Percentiles rank a stretch among this genome's conserved stretches.
Conservation (phyloP, 257 asterid species). For the Nicotiana paniculata region DNA sequence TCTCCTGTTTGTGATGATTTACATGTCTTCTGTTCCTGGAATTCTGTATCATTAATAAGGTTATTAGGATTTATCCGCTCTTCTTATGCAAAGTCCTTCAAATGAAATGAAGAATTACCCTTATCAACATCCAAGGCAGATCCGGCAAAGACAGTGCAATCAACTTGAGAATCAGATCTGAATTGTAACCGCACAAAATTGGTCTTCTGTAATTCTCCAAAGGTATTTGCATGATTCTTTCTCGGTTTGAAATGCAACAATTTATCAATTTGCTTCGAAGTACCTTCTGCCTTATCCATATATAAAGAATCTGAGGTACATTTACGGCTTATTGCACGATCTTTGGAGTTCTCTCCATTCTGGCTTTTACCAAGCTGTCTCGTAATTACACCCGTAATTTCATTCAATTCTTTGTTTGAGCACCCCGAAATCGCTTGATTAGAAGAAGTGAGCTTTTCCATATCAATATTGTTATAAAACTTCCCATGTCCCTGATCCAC, state of each 20-base stretch:
- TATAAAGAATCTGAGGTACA: constrained; percentile 26
- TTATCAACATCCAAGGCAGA: constrained; percentile 14
- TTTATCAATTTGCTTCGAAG: constrained; percentile 15
- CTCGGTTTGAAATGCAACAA: constrained; percentile 22
- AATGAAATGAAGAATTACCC: constrained; percentile 22
- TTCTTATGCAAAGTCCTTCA: constrained; percentile 13
- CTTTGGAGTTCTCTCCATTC: constrained; percentile 25
- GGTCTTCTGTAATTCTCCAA: constrained; percentile 16
- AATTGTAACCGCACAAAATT: constrained; percentile 21
- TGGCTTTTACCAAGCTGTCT: constrained; percentile 23
- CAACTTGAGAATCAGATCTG: constrained; percentile 20
- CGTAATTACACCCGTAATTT: constrained; percentile 1
- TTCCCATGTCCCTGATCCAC: constrained; percentile 28
- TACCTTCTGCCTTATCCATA: constrained; percentile 18
- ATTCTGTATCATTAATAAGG: constrained; percentile 30
- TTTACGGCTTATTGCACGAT: constrained; percentile 15
- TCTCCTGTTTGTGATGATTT: constrained; percentile 25
- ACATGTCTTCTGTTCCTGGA: constrained; percentile 34
- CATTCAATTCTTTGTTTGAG: constrained; percentile 19
- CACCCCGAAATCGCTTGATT: constrained; percentile 13
- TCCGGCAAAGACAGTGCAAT: constrained; percentile 11
- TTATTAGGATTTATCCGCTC: constrained; percentile 16
- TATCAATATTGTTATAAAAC: neutral
- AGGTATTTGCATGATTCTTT: constrained; percentile 16
- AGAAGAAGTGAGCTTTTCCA: constrained; percentile 27